Base-by-base conservation (phyloP, 2,329 filamentous ascomycete species). In the Ophiostoma pallidulum region DNA sequence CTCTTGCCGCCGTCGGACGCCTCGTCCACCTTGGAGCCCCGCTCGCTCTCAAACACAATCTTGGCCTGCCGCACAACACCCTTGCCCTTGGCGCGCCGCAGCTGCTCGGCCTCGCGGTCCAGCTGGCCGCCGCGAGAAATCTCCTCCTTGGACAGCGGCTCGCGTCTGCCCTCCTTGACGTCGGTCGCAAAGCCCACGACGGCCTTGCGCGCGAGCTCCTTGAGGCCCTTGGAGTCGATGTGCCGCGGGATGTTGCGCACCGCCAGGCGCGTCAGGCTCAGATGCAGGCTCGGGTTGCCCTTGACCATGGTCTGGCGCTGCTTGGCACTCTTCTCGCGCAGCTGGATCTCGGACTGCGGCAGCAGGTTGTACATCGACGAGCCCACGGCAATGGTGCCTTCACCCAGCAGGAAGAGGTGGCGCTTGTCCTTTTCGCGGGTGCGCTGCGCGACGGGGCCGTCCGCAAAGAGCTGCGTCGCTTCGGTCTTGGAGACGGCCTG, bases 111-210 rank as follows among this genome's bases (percentile, higher is more conserved):
- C 51, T 86, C 81, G 57, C 78, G 81, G 71, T 90, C 90, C 41
- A 85, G 82, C 28, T 86, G 82, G 10, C 85, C 84, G 43, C 87
- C 89, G 35, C 92, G 81, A 14, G 78, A 71, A 45, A 86, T 75
- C 63, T 98, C 94, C 59, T 98, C 92, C 60, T 86, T 89, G n/a
- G 86, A 92, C 3, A 98, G 73, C 18, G 82, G 83, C 53, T 84
- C 70, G 24, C 92, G 83, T 31, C 74, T 74, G 13, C 86, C 87
- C 24, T 73, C 74, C 62, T 90, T 94, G 55, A 91, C 88, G 58
- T 98, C 92, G 52, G 75, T 84, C 35, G 92, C 90, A 59, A 98
- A 98, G 1, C 88, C 90, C 41, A 97, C 92, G 12, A 96, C 79
- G n/a, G 87, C 92, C 63, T 92, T 79, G 54, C 92, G 80, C 10